Conservation (phyloP, 805 yeast genomes). For the Zygotorulaspora danielsina region DNA sequence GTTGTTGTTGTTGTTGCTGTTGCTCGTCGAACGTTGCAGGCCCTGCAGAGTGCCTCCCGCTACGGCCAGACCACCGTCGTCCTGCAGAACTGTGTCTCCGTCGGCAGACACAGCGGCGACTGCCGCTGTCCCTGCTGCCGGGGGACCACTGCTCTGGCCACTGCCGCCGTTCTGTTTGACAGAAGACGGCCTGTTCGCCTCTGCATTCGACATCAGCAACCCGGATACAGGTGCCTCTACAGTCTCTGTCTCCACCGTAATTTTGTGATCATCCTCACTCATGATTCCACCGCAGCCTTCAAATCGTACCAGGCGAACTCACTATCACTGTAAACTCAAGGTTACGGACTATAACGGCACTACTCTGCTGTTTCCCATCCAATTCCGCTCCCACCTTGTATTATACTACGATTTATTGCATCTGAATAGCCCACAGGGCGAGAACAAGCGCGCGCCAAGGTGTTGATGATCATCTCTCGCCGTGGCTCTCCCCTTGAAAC, state of each 20-base stretch:
- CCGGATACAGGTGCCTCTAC: conserved; percentile 43
- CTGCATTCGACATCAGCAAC: conserved; percentile 12
- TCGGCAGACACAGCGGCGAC: not conserved
- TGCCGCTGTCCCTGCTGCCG: not conserved
- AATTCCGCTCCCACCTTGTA: no score
- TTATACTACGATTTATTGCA: no score
- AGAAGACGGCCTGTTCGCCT: not conserved
- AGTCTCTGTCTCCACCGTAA: conserved; percentile 61
- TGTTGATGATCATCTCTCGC: not conserved
- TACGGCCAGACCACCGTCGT: not conserved
- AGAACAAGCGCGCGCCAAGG: not conserved
- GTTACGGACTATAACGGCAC: no score
- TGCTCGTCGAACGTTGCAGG: not conserved
- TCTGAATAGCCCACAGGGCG: not conserved
- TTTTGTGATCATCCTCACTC: conserved; percentile 33
- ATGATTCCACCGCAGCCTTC: conserved; percentile 6
- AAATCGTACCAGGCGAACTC: not conserved
- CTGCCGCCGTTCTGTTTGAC: not conserved
- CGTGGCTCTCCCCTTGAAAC: not conserved
- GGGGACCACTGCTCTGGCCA: not conserved
- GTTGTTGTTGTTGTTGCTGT: conserved; percentile 1
- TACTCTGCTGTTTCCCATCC: no score
- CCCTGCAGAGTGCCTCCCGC: no score
- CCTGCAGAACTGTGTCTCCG: not conserved
- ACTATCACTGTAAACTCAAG: no score